Evolutionary conservation across 192 early-diverging fungal species (phyloP), one percentile per base, ranked within the genome.

Genomic region (Podila clonocystis): DNA sequence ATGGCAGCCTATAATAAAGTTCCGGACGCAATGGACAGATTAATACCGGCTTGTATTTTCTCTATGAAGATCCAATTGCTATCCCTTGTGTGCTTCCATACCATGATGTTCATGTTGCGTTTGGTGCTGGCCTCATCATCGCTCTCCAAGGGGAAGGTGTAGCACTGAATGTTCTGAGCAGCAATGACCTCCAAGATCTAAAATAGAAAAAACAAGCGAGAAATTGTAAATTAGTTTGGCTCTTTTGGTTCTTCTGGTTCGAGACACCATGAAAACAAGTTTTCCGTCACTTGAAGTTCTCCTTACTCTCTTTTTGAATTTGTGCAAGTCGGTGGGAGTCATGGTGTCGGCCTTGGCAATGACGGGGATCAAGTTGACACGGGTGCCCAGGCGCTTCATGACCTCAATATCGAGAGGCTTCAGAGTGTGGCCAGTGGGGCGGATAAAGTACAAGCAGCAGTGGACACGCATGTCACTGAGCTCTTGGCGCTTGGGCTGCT

Each of bases 291-390:
- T 24, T 2, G 24, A n/a, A 45, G 34, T 50, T 28, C 2, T 45
- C 50, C 85, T 82, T 85, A 98, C 95, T 48, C 97, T 92, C 83
- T 96, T 92, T 86, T 99, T 99, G 92, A 98, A 99, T 73, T 91
- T 91, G 61, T 92, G 89, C 70, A 99, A 86, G 65, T 96, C 94
- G 15, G 90, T 88, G 20, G 95, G 96, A 38, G 97, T 97, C 84
- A 99, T 84, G 33, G 98, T 99, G 86, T 99, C 98, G 52, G 97
- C 96, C 85, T 99, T 99, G 62, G 98, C 95, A 85, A 99, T 95
- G 50, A 98, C 93, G 28, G 98, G 98, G 74, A 99, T 98, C 82
- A 99, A 87, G 84, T 99, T 99, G 68, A 97, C 95, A 70, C 98
- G 94, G 26, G 93, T 91, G 58, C 97, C 95, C 64, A 99, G 90